A percentile compares a stretch with the other conserved stretches of the same genome.
phyloP scores from a whole-genome alignment of 2,329 filamentous ascomycete species.

The Aspergillus proliferans region DNA sequence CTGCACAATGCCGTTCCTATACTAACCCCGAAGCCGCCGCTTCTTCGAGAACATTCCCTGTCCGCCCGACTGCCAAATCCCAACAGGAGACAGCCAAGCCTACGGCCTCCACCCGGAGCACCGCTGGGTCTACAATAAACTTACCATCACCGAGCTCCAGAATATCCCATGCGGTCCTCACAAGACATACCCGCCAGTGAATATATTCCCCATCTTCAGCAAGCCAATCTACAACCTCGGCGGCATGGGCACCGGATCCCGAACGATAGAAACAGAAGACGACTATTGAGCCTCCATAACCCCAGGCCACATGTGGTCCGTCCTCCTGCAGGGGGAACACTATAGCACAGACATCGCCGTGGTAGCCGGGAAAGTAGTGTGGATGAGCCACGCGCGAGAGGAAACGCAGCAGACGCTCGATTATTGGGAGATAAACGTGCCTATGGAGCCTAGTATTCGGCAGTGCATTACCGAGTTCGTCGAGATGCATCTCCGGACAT shows the following conservation, averaged over 20 bases:
- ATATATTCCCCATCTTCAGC: neutral
- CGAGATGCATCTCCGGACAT: neutral
- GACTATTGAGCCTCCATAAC: neutral
- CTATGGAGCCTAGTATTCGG: neutral
- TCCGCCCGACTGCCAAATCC: neutral
- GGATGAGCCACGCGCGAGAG: neutral
- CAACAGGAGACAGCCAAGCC: neutral
- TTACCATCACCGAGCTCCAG: neutral
- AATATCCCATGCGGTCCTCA: neutral
- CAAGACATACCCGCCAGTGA: neutral
- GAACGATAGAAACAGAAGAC: neutral
- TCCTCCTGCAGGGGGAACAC: neutral
- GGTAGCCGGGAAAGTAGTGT: neutral
- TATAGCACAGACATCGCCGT: neutral
- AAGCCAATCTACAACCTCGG: neutral
- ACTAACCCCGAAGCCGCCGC: neutral
- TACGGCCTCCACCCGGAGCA: neutral
- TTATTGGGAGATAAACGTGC: neutral
- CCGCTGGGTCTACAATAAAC: neutral
- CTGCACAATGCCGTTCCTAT: neutral
- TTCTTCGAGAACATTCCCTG: neutral
- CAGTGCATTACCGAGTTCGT: neutral
- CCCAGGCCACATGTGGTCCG: neutral
- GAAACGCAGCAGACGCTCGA: neutral
- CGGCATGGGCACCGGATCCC: neutral